Evolutionary conservation across 306 rosid genomes (phyloP).

Genomic region (Acacia melanoxylon): DNA sequence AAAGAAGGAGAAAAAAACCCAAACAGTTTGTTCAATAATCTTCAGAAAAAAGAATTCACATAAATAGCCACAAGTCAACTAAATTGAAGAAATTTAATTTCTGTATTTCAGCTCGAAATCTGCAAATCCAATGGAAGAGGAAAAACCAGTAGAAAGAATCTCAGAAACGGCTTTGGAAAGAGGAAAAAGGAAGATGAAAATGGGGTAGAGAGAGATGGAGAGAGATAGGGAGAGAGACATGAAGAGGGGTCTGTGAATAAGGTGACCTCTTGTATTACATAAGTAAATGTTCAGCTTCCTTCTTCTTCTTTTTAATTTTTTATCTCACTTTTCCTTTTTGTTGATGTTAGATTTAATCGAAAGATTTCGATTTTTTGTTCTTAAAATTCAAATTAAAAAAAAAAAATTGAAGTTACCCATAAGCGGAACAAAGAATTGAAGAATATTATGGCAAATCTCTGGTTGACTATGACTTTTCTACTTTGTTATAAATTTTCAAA

Average conservation of each 20-base stretch:
- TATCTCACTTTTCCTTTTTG: background rate
- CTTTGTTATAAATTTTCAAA: conserved; percentile 26
- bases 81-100: conserved; percentile 55
- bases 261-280: conserved; percentile 75
- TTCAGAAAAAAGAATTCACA: conserved; percentile 34
- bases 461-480: conserved; percentile 50
- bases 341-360: conserved; percentile 38
- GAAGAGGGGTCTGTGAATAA: conserved; percentile 36
- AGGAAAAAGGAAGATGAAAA: conserved; percentile 73
- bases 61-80: conserved; percentile 50
- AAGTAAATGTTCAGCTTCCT: conserved; percentile 70
- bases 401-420: background rate
- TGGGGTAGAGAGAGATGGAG: conserved; percentile 55
- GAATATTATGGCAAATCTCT: conserved; percentile 43
- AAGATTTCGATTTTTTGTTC: conserved; percentile 35
- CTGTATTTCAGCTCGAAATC: conserved; percentile 49
- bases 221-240: conserved; percentile 37
- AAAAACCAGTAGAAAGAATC: conserved; percentile 78
- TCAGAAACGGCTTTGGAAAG: conserved; percentile 75
- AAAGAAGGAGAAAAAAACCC: conserved; percentile 53
- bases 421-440: background rate
- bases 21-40: conserved; percentile 51
- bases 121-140: conserved; percentile 68
- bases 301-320: conserved; percentile 4
- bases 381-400: background rate